Evolutionary conservation across 2,329 filamentous ascomycete species (phyloP), one percentile per base, ranked within the genome.

Genomic region (Neonectria ditissima): DNA sequence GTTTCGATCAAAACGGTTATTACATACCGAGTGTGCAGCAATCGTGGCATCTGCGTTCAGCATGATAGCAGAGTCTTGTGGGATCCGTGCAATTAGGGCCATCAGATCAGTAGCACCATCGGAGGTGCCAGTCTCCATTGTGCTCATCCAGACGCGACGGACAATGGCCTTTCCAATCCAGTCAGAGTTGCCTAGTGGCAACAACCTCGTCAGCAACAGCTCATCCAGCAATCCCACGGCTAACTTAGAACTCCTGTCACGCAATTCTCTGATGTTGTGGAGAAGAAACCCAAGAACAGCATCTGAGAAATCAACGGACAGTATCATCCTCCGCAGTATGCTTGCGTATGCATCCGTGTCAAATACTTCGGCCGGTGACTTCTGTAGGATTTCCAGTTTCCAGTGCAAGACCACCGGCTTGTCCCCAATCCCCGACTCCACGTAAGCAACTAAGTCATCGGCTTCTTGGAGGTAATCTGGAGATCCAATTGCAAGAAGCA

Each of bases 141-240:
- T 88, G 6, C 83, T 80, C 74, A 93, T 87, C 84, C 89, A 91
- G 5, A 93, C 79, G 3, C 91, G 85, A 6, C 87, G 88, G 18
- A 97, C 82, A 11, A 94, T 76, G 0, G 86, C 83, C 69, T 87
- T 91, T 63, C 94, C 92, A 32, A 93, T 81, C 89, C 90, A 93
- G 3, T 82, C 80, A 2, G 77, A 66, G 4, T 84, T 83, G 4
- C 80, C 81, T 26, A 82, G 78, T 62, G 80, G 69, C 65, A 88
- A 68, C 24, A 94, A 75, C 26, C 87, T 82, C n/a, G 82, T 76
- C 13, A 80, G 76, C 7, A 97, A 81, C 32, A 97, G 83, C 9
- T 89, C 82, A 54, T 91, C 88, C 3, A 97, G 79, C 1, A 87
- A 79, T 7, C 77, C 77, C 55, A 80, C 80, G 1, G 83, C 86